phyloP scores from a whole-genome alignment of 495 filamentous ascomycete species.

The Rostrohypoxylon terebratum region DNA sequence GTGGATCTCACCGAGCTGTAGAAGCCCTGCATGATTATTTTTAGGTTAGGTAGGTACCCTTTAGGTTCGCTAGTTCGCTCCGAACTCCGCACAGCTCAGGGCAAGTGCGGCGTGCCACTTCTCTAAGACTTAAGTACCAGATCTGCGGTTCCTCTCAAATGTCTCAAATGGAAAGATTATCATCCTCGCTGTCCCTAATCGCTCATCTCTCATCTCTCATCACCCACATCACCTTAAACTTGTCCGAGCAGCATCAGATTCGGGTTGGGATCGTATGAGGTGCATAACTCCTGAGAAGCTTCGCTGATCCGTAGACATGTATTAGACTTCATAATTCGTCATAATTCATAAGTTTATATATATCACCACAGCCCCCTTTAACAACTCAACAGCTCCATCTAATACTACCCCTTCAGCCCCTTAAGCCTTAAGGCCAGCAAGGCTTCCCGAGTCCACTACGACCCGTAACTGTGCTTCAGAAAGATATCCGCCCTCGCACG shows the following conservation, averaged over 20 bases:
- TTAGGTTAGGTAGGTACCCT: conserved; percentile 29
- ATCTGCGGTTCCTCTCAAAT: conserved; percentile 7
- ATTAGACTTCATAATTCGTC: background rate
- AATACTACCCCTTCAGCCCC: background rate
- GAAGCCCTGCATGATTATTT: conserved; percentile 40
- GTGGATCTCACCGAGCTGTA: conserved; percentile 19
- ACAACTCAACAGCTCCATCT: background rate
- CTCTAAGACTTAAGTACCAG: background rate
- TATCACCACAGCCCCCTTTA: conserved; percentile 6
- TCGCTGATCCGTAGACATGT: background rate
- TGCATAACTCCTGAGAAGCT: conserved; percentile 1
- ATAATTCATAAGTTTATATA: background rate
- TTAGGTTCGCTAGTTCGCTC: conserved; percentile 30
- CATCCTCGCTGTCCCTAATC: conserved; percentile 6
- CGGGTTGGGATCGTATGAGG: background rate
- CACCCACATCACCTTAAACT: conserved; percentile 1
- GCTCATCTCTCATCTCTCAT: background rate
- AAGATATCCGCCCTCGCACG: conserved; percentile 37
- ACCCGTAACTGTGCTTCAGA: conserved; percentile 26
- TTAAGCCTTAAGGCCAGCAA: background rate
- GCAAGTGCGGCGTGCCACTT: too few relatives aligned
- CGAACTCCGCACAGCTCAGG: conserved; percentile 20
- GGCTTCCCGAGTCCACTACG: background rate
- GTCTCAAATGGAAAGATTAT: conserved; percentile 7
- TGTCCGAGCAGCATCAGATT: conserved; percentile 4